These are phyloP conservation scores for Neonectria neomacrospora DNA, from an alignment of 2,329 filamentous ascomycete genomes.

Conservation along the genomic window DNA sequence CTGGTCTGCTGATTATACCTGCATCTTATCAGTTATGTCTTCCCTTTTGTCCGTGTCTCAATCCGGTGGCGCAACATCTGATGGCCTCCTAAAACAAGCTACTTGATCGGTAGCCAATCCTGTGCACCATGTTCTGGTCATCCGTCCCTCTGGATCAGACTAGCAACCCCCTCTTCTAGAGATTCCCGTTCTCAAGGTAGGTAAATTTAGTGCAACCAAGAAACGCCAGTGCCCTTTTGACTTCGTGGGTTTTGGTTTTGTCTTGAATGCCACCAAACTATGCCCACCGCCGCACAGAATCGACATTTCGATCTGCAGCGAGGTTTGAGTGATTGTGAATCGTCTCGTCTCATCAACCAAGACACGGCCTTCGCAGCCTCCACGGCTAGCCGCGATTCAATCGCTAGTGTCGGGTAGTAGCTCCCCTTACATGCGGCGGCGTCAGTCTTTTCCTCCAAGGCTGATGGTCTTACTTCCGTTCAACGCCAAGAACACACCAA, in stretches of 20 bases:
- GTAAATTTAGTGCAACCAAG: neutral
- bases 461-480: neutral
- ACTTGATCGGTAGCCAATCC: constrained; percentile 13
- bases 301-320: constrained; percentile 10
- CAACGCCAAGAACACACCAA: constrained; percentile 9
- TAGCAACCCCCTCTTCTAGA: constrained; percentile 14
- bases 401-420: neutral
- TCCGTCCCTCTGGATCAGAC: constrained; percentile 14
- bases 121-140: constrained; percentile 20
- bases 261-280: constrained; percentile 11
- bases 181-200: neutral
- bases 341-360: constrained; percentile 3
- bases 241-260: constrained; percentile 11
- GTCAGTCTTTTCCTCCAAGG: neutral
- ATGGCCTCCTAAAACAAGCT: constrained; percentile 16
- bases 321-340: neutral
- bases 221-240: constrained; percentile 17
- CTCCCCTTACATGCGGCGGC: constrained; percentile 6
- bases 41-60: constrained; percentile 9
- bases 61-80: constrained; percentile 23
- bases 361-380: constrained; percentile 2
- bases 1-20: neutral
- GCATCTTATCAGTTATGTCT: neutral
- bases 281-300: constrained; percentile 4
- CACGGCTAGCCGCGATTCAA: neutral